phyloP scores from a whole-genome alignment of 768 basidiomycete species.

The Erythrobasidium yunnanense region DNA sequence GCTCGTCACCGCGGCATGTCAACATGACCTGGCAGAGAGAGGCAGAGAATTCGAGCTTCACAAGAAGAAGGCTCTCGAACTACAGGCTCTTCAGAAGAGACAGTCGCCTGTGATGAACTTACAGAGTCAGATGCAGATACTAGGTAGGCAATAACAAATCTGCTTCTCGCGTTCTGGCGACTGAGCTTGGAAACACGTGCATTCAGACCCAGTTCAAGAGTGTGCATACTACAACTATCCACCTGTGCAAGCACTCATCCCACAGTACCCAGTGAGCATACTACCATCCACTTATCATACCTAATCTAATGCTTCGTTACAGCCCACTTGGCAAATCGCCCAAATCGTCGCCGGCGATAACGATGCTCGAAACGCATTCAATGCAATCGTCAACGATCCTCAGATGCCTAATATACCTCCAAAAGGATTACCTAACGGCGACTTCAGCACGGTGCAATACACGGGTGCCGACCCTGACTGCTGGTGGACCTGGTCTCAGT shows the following conservation, averaged over 20 bases:
- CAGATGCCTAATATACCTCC: slow-evolving; percentile 38
- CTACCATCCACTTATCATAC: too few species aligned
- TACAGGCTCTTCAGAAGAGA: too few species aligned
- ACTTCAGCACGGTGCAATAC: slow-evolving; percentile 38
- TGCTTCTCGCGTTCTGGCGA: too few species aligned
- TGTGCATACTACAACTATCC: not conserved
- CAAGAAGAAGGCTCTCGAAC: too few species aligned
- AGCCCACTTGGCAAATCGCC: slow-evolving; percentile 21
- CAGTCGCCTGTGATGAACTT: too few species aligned
- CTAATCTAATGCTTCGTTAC: too few species aligned
- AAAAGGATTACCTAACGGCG: slow-evolving; percentile 40
- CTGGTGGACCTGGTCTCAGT: slow-evolving; percentile 38
- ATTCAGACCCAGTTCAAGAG: not conserved
- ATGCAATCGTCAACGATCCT: slow-evolving; percentile 37
- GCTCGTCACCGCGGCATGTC: too few species aligned
- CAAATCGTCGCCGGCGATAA: slow-evolving; percentile 37
- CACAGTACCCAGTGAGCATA: not conserved
- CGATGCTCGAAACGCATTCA: slow-evolving; percentile 38
- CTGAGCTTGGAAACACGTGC: too few species aligned
- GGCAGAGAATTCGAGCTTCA: too few species aligned
- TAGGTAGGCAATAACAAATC: too few species aligned
- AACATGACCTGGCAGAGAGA: too few species aligned
- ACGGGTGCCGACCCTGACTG: slow-evolving; percentile 41
- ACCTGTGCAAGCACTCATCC: not conserved
- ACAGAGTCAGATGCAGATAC: too few species aligned